Evolutionary conservation across 352 stramenopile genomes (phyloP).

Genomic region (Pythium insidiosum): DNA sequence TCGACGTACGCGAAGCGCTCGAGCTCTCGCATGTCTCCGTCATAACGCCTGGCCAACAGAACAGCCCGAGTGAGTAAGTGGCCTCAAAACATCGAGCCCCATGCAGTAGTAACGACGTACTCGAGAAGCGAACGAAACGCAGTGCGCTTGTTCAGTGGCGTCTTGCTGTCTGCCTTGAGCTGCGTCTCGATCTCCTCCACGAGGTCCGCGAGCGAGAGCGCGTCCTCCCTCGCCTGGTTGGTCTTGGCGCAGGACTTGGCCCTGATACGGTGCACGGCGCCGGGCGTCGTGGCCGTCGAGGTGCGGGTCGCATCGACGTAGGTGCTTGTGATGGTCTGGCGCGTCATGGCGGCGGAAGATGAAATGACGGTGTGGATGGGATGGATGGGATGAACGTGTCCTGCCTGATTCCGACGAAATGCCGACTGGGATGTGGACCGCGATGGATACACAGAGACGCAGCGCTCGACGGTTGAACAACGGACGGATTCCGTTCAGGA

Average conservation of each 20-base stretch:
- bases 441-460: no score
- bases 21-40: constrained; percentile 34
- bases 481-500: no score
- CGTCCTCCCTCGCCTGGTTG: not conserved
- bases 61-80: not conserved
- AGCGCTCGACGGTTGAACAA: no score
- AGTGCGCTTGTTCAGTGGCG: constrained; percentile 27
- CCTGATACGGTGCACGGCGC: no score
- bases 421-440: no score
- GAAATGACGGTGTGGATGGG: not conserved
- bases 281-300: constrained; percentile 1
- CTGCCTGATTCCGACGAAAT: no score
- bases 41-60: constrained; percentile 19
- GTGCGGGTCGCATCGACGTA: not conserved
- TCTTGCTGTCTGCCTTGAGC: constrained; percentile 20
- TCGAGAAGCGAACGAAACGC: constrained; percentile 29
- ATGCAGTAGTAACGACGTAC: constrained; percentile 15
- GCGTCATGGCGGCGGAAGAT: constrained; percentile 6
- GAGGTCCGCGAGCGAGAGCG: constrained; percentile 26
- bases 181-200: constrained; percentile 33
- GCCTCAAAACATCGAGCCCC: not conserved
- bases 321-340: constrained; percentile 7
- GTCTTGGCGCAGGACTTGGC: no score
- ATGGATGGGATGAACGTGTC: no score
- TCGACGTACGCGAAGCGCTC: constrained; percentile 67